A percentile compares a stretch with the other conserved stretches of the same genome.
phyloP scores from a whole-genome alignment of 805 yeast species.

The Pichia manshurica region DNA sequence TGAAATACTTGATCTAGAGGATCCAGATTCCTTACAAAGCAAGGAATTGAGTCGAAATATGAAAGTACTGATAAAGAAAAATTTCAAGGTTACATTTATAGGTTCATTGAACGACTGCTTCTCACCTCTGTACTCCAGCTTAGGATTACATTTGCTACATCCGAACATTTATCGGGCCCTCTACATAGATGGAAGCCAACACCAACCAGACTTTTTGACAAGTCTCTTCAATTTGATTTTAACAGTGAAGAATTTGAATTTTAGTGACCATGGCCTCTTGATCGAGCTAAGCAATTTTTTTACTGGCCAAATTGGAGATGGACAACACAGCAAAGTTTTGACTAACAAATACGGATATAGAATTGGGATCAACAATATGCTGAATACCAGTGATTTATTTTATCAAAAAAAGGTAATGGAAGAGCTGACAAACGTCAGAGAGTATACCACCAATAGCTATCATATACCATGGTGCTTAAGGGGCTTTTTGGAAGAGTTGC shows the following conservation, averaged over 20 bases:
- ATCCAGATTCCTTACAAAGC: constrained; percentile 65
- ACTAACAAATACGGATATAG: constrained; percentile 61
- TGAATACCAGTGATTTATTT: constrained; percentile 66
- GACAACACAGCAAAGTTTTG: constrained; percentile 77
- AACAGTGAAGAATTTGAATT: constrained; percentile 24
- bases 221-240: constrained; percentile 26
- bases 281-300: constrained; percentile 65
- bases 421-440: constrained; percentile 32
- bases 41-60: constrained; percentile 62
- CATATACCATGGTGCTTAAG: constrained; percentile 91
- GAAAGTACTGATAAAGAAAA: constrained; percentile 56
- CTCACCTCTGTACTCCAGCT: constrained; percentile 86
- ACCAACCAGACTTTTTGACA: constrained; percentile 38
- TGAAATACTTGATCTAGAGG: constrained; percentile 86
- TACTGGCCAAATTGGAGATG: constrained; percentile 66
- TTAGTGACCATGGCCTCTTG: constrained; percentile 28
- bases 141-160: constrained; percentile 71
- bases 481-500: constrained; percentile 66
- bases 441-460: constrained; percentile 70
- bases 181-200: constrained; percentile 50
- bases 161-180: constrained; percentile 85
- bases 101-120: constrained; percentile 89
- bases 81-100: constrained; percentile 72
- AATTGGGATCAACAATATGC: constrained; percentile 61
- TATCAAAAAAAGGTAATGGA: constrained; percentile 34